A percentile compares a stretch with the other conserved stretches of the same genome.
These are phyloP conservation scores for Monilinia fructigena DNA, from an alignment of 2,329 filamentous ascomycete genomes.

Conservation along the genomic window DNA sequence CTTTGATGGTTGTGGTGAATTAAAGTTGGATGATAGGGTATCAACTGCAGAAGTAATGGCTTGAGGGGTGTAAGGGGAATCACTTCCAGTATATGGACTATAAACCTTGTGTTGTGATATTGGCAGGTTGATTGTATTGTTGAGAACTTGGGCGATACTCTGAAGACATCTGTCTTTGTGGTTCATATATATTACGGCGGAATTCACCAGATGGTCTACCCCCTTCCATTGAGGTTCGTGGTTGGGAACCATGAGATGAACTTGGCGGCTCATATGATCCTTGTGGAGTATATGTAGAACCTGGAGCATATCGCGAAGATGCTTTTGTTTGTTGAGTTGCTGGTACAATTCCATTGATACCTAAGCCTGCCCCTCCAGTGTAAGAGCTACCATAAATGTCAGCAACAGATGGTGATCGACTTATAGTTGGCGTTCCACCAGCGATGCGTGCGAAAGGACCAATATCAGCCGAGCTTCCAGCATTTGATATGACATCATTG, in stretches of 20 bases:
- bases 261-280: constrained; percentile 31
- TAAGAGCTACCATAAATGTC: constrained; percentile 57
- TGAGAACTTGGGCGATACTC: constrained; percentile 41
- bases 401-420: constrained; percentile 70
- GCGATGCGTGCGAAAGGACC: constrained; percentile 83
- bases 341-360: constrained; percentile 35
- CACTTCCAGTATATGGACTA: constrained; percentile 28
- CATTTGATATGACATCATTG: constrained; percentile 55
- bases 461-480: constrained; percentile 57
- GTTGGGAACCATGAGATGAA: constrained; percentile 38
- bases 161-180: constrained; percentile 44
- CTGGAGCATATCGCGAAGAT: constrained; percentile 40
- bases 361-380: constrained; percentile 38
- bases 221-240: constrained; percentile 45
- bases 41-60: not conserved
- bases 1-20: constrained; percentile 31
- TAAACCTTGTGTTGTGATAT: constrained; percentile 34
- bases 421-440: constrained; percentile 72
- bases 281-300: constrained; percentile 31
- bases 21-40: not conserved
- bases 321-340: constrained; percentile 29
- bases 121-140: constrained; percentile 36
- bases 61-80: constrained; percentile 20
- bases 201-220: constrained; percentile 48
- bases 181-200: constrained; percentile 44